phyloP scores from a whole-genome alignment of 306 rosid species.

The Glycyrrhiza uralensis region DNA sequence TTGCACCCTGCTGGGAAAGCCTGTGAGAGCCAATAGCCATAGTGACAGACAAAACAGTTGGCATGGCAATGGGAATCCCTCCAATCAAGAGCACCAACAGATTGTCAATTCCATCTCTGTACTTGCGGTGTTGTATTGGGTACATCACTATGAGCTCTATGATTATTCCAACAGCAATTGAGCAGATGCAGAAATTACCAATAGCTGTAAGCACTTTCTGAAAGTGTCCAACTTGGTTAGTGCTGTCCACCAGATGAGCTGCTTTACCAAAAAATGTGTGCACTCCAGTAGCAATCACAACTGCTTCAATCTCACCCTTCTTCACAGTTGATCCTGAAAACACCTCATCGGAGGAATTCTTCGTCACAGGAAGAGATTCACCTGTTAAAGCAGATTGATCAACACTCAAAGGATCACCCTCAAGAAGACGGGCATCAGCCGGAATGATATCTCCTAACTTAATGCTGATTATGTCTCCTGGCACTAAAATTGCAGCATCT shows the following conservation, averaged over 20 bases:
- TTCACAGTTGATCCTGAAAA: slow-evolving; percentile 94
- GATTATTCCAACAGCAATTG: slow-evolving; percentile 70
- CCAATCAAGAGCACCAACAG: slow-evolving; percentile 90
- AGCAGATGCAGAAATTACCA: slow-evolving; percentile 92
- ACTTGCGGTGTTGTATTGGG: slow-evolving; percentile 76
- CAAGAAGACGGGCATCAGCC: slow-evolving; percentile 97
- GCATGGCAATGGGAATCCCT: slow-evolving; percentile 98
- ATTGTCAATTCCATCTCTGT: slow-evolving; percentile 92
- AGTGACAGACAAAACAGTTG: slow-evolving; percentile 94
- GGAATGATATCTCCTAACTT: slow-evolving; percentile 91
- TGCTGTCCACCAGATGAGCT: slow-evolving; percentile 93
- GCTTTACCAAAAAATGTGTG: slow-evolving; percentile 98
- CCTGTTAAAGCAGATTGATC: slow-evolving; percentile 98
- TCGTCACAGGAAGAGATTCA: slow-evolving; percentile 91
- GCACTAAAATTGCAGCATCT: slow-evolving; percentile 88
- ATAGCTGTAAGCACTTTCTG: slow-evolving; percentile 97
- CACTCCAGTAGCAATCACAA: slow-evolving; percentile 94
- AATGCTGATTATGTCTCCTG: slow-evolving; percentile 89
- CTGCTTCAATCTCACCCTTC: slow-evolving; percentile 95
- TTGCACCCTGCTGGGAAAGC: slow-evolving; percentile 95
- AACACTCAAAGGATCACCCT: slow-evolving; percentile 88
- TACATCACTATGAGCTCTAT: slow-evolving; percentile 87
- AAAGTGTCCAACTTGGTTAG: slow-evolving; percentile 97
- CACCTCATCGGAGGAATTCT: slow-evolving; percentile 75
- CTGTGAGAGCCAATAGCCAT: slow-evolving; percentile 99